These are phyloP conservation scores for Neurospora hispaniola DNA, from an alignment of 495 filamentous ascomycete genomes.

Conservation along the genomic window DNA sequence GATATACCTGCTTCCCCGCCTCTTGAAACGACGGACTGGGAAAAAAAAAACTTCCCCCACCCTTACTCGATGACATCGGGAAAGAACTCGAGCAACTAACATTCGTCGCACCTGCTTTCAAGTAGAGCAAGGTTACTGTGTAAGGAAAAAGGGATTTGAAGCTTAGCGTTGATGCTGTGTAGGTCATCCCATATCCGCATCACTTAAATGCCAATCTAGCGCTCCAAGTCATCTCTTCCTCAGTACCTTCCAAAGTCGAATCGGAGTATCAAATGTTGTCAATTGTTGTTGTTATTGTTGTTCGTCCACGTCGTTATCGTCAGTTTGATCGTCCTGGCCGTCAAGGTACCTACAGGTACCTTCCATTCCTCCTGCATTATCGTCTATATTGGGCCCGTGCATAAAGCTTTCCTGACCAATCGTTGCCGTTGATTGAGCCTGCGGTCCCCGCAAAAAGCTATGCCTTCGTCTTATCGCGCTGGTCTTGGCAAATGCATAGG, in stretches of 20 bases:
- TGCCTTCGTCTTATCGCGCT: background rate
- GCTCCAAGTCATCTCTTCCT: no score
- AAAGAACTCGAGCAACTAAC: background rate
- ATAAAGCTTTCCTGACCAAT: background rate
- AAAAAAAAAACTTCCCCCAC: no score
- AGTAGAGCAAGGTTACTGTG: no score
- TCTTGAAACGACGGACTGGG: background rate
- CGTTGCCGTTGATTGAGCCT: background rate
- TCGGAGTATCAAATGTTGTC: no score
- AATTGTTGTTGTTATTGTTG: background rate
- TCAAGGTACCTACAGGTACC: background rate
- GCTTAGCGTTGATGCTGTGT: no score
- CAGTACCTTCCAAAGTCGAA: no score
- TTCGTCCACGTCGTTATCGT: background rate
- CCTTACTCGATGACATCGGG: background rate
- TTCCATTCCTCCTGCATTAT: background rate
- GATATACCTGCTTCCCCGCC: background rate
- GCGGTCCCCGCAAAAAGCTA: background rate
- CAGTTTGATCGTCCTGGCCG: background rate
- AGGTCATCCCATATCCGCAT: no score
- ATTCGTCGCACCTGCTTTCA: background rate
- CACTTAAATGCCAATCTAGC: no score
- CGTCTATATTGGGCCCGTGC: background rate
- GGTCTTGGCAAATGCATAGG: background rate
- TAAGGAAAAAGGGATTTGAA: no score